Evolutionary conservation across 2,329 filamentous ascomycete genomes (phyloP).

Genomic region (Blastomyces parvus): DNA sequence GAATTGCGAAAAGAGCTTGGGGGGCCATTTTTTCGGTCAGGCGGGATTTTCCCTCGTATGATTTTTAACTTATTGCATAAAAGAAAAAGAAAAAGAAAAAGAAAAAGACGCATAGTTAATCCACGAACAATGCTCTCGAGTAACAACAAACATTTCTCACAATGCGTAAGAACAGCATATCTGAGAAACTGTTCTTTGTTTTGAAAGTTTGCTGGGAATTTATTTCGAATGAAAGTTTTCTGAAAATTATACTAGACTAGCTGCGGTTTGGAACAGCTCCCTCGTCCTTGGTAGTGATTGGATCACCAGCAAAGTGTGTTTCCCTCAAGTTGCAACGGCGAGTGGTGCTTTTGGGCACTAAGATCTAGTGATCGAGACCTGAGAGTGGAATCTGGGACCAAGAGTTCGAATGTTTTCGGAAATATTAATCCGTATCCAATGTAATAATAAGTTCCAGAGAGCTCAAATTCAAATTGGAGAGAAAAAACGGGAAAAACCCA

Average conservation of each 20-base stretch:
- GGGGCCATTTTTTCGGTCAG: neutral
- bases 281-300: neutral
- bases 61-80: neutral
- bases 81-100: neutral
- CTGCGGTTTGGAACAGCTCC: neutral
- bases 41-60: neutral
- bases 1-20: neutral
- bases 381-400: neutral
- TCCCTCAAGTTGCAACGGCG: too few species aligned
- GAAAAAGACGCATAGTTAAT: neutral
- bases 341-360: neutral
- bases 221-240: too few species aligned
- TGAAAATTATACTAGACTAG: neutral
- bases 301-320: neutral
- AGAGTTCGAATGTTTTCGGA: neutral
- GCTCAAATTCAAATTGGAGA: too few species aligned
- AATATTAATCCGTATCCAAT: neutral
- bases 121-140: neutral
- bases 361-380: neutral
- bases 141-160: neutral
- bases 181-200: neutral
- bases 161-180: neutral
- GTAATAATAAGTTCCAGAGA: too few species aligned
- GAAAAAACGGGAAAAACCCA: neutral
- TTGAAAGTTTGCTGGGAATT: neutral